A percentile compares a stretch with the other conserved stretches of the same genome.
Conservation (phyloP, 2,329 filamentous ascomycete genomes). For the Xylariaceae sp. region DNA sequence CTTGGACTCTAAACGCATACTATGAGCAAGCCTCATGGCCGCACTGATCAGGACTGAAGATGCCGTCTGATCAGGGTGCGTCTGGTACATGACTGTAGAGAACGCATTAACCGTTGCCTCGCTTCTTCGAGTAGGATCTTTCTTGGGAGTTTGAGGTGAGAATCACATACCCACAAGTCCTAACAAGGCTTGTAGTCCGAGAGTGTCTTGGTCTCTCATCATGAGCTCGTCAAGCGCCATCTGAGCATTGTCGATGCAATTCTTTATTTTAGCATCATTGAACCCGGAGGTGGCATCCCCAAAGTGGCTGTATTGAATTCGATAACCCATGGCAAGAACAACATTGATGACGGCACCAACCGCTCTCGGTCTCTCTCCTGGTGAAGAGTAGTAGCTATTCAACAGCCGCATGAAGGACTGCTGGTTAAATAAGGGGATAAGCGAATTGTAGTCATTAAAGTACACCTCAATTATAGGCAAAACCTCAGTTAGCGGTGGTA, state of each 20-base stretch:
- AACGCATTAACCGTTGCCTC: slow-evolving; percentile 8
- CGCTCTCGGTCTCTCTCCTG: slow-evolving; percentile 33
- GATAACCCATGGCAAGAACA: slow-evolving; percentile 46
- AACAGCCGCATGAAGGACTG: slow-evolving; percentile 45
- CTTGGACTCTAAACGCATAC: slow-evolving; percentile 44
- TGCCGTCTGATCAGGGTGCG: slow-evolving; percentile 45
- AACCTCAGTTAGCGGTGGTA: slow-evolving; percentile 44
- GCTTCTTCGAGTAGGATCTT: background rate
- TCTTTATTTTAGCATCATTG: slow-evolving; percentile 29
- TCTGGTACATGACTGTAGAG: slow-evolving; percentile 43
- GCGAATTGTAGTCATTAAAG: slow-evolving; percentile 45
- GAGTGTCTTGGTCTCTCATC: slow-evolving; percentile 44
- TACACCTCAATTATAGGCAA: slow-evolving; percentile 46
- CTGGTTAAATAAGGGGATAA: slow-evolving; percentile 47
- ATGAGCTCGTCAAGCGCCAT: slow-evolving; percentile 47
- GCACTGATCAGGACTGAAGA: slow-evolving; percentile 47
- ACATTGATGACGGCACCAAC: slow-evolving; percentile 49
- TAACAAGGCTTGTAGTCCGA: slow-evolving; percentile 48
- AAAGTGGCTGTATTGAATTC: slow-evolving; percentile 31
- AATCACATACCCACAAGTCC: slow-evolving; percentile 42
- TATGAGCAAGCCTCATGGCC: slow-evolving; percentile 47
- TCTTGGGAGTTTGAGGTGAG: background rate
- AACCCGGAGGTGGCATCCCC: slow-evolving; percentile 25
- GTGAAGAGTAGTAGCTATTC: slow-evolving; percentile 42
- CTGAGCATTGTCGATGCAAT: slow-evolving; percentile 47